A percentile compares a stretch with the other conserved stretches of the same genome.
phyloP scores from a whole-genome alignment of 306 rosid genomes.

The Quercus parvula region DNA sequence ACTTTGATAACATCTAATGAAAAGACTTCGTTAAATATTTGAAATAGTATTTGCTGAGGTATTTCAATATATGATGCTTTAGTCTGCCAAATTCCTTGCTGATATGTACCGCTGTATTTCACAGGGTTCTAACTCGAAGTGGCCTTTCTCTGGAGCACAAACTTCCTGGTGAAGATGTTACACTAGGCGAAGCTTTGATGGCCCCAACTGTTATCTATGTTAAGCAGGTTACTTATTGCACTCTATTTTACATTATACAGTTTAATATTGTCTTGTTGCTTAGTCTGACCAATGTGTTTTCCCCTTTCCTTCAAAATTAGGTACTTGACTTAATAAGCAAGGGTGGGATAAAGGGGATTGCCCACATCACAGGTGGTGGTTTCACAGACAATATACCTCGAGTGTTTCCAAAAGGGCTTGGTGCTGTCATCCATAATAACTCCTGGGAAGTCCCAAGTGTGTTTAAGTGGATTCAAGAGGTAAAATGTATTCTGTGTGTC shows the following conservation, averaged over 20 bases:
- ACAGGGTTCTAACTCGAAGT: conserved; percentile 67
- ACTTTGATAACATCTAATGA: neutral
- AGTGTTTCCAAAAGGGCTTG: conserved; percentile 78
- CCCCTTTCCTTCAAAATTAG: conserved; percentile 32
- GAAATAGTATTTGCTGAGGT: neutral
- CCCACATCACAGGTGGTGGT: conserved; percentile 93
- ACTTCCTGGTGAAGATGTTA: conserved; percentile 57
- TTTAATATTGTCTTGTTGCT: neutral
- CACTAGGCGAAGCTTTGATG: conserved; percentile 84
- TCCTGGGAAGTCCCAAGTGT: conserved; percentile 77
- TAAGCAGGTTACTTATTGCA: conserved; percentile 57
- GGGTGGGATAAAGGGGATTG: conserved; percentile 86
- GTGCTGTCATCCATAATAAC: conserved; percentile 54
- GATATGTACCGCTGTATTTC: conserved; percentile 6
- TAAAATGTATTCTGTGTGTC: conserved; percentile 12
- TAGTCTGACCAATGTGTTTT: neutral
- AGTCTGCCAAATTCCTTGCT: neutral
- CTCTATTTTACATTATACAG: neutral
- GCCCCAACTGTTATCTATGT: conserved; percentile 86
- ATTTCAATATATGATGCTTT: neutral
- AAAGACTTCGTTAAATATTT: neutral
- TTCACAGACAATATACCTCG: conserved; percentile 88
- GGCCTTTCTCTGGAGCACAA: conserved; percentile 63
- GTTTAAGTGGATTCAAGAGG: conserved; percentile 93
- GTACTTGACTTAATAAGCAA: conserved; percentile 67